Base-by-base conservation (phyloP, 768 basidiomycete genomes). In the Tricholoma sp. region DNA sequence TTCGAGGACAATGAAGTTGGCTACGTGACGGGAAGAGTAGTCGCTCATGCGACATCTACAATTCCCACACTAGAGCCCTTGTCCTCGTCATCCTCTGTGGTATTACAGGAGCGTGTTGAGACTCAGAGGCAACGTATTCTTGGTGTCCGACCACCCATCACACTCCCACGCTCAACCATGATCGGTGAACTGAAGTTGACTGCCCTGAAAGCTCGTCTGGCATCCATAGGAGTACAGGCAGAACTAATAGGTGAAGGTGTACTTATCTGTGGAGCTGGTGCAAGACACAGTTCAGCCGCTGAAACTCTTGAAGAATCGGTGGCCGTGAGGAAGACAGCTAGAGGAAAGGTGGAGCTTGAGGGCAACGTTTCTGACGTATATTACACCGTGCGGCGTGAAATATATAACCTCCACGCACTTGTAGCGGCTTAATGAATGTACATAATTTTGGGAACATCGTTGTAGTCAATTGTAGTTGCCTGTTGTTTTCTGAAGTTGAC, bases 1-100 rank as follows among this genome's bases (percentile, higher is more conserved):
- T 98, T 97, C 67, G 97, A 98, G 65, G 96, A 98, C 68, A 98
- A 94, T 64, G 94, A 98, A 71, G 89, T 99, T 45, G 94, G 91
- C 15, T 95, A 87, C 69, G 85, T 99, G 44, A 84, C 86, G 18
- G 97, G 97, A 18, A 83, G 89, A n/a, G 85, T 98, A 32, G 80
- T 88, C 3, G 82, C 86, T 31, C 88, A 91, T 55, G 85, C 92
- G 15, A 92, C 87, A 59, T 93, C 95, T 2, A 91, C 86, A 5
- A 86, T 98, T 53, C 94, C 96, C 1, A 83, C 86, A 12, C 84
- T 99, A 29, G 95, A 97, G 65, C 86, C 88, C 6, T 70, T 80
- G 29, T 72, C 74, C 20, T 64, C 76, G 17, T 57, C 70, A 17
- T 59, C 71, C 6, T 20, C 56, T 4, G 55, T 61, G 31, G 65